These are phyloP conservation scores for Aspergillus mulundensis DNA, from an alignment of 495 filamentous ascomycete species.

Conservation along the genomic window DNA sequence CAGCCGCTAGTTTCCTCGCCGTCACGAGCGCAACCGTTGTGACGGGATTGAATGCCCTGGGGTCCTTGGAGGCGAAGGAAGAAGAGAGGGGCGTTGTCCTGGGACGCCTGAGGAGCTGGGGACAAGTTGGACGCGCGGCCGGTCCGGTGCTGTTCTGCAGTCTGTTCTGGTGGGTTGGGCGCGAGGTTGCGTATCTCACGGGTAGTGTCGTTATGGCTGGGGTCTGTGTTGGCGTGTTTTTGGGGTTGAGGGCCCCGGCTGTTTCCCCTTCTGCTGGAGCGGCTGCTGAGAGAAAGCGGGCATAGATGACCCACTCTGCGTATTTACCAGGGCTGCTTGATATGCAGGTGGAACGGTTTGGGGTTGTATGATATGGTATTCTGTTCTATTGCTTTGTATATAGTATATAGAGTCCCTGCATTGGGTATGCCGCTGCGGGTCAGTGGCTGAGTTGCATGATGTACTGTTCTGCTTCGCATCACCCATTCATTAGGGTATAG, in stretches of 20 bases:
- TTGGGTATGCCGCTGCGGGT: not conserved
- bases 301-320: not conserved
- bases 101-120: slow-evolving; percentile 78
- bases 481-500: not conserved
- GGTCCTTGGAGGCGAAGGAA: slow-evolving; percentile 80
- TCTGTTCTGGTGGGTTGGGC: slow-evolving; percentile 98
- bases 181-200: slow-evolving; percentile 75
- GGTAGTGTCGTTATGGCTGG: slow-evolving; percentile 75
- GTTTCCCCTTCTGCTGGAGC: not conserved
- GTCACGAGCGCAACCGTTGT: slow-evolving; percentile 92
- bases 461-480: not conserved
- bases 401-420: not conserved
- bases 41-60: slow-evolving; percentile 85
- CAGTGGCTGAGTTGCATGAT: not conserved
- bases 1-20: slow-evolving; percentile 75
- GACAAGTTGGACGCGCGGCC: slow-evolving; percentile 80
- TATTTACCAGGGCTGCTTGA: not conserved
- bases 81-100: slow-evolving; percentile 80
- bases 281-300: slow-evolving; percentile 10
- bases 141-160: slow-evolving; percentile 89
- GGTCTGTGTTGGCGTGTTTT: slow-evolving; percentile 68
- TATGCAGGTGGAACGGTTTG: not conserved
- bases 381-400: not conserved
- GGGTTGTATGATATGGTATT: not conserved
- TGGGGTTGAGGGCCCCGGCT: slow-evolving; percentile 51